A percentile compares a stretch with the other conserved stretches of the same genome.
Evolutionary conservation across 345 rosid genomes (phyloP).

Genomic region (Streptanthus diversifolius): DNA sequence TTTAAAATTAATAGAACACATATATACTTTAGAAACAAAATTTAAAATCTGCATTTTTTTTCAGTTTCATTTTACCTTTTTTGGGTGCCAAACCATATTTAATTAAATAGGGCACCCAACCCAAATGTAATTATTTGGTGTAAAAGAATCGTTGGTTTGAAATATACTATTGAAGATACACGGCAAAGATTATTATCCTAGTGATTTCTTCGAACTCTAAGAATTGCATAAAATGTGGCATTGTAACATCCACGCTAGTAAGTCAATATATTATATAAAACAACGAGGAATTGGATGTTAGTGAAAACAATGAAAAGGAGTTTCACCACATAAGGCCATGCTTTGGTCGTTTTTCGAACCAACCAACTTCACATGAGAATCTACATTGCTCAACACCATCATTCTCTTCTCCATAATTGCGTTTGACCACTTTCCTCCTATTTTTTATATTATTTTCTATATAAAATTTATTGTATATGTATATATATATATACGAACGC

Average conservation of each 20-base stretch:
- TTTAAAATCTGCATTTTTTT: too few relatives aligned
- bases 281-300: constrained; percentile 19
- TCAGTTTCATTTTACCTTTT: too few relatives aligned
- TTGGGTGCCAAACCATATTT: too few relatives aligned
- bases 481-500: neutral
- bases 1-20: too few relatives aligned
- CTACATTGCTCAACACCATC: constrained; percentile 47
- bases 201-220: neutral
- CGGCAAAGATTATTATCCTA: neutral
- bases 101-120: too few relatives aligned
- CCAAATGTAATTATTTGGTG: neutral
- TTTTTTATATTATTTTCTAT: constrained; percentile 21
- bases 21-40: too few relatives aligned
- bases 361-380: constrained; percentile 71
- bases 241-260: neutral
- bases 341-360: constrained; percentile 43
- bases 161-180: neutral
- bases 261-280: neutral
- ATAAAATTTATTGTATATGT: neutral
- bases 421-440: constrained; percentile 70
- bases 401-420: constrained; percentile 61
- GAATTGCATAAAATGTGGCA: neutral
- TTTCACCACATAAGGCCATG: constrained; percentile 29
- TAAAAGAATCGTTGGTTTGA: neutral
- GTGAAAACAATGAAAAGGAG: constrained; percentile 15